Percentiles rank a stretch among this genome's conserved stretches.
These are phyloP conservation scores for Candida germanica DNA, from an alignment of 805 yeast species.

Conservation along the genomic window DNA sequence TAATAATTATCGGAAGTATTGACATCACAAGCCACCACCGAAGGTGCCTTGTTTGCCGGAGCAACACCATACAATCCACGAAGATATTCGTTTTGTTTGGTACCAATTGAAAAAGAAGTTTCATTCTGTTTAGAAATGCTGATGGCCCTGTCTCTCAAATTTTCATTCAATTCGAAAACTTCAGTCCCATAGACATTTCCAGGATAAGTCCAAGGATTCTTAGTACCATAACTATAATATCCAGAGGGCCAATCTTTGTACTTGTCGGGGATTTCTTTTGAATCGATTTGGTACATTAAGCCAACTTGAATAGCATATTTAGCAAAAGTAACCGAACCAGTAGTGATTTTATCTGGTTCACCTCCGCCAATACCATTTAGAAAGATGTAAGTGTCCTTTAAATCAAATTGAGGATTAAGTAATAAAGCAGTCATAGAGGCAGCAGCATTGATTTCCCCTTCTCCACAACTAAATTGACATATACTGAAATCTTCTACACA, in stretches of 20 bases:
- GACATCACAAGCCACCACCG: slow-evolving; percentile 45
- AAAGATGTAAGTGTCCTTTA: slow-evolving; percentile 57
- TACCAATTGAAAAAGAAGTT: slow-evolving; percentile 45
- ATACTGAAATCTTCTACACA: slow-evolving; percentile 49
- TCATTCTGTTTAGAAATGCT: slow-evolving; percentile 40
- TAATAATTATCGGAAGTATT: slow-evolving; percentile 61
- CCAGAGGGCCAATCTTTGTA: slow-evolving; percentile 56
- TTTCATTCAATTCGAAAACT: slow-evolving; percentile 59
- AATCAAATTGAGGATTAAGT: slow-evolving; percentile 53
- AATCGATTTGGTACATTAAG: slow-evolving; percentile 56
- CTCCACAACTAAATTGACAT: slow-evolving; percentile 65
- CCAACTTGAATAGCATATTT: slow-evolving; percentile 61
- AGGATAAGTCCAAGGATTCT: slow-evolving; percentile 50
- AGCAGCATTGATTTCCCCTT: slow-evolving; percentile 70
- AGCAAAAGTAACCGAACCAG: slow-evolving; percentile 61
- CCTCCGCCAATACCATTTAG: slow-evolving; percentile 69
- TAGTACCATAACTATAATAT: slow-evolving; percentile 54
- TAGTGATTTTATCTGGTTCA: slow-evolving; percentile 51
- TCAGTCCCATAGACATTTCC: slow-evolving; percentile 59
- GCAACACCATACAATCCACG: slow-evolving; percentile 42
- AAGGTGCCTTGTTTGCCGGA: slow-evolving; percentile 11
- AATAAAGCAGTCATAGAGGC: slow-evolving; percentile 52
- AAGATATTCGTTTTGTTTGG: slow-evolving; percentile 40
- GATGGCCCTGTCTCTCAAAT: slow-evolving; percentile 56
- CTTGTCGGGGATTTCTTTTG: slow-evolving; percentile 36